Conservation (phyloP, 2,329 filamentous ascomycete genomes). For the Fusarium graminum region DNA sequence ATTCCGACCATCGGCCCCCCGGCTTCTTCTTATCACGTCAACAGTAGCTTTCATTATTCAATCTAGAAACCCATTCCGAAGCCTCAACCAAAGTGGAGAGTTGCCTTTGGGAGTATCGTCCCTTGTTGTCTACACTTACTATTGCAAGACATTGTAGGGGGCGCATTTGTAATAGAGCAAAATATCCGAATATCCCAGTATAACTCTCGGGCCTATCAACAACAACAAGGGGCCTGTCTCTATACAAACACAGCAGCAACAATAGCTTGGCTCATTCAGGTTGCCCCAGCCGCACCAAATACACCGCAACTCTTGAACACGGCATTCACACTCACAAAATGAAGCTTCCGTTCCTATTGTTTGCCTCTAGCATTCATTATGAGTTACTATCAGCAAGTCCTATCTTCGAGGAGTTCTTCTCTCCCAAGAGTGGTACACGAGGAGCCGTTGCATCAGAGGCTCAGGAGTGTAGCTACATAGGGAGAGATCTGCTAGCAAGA, state of each 20-base stretch:
- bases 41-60: neutral
- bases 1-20: slow-evolving; percentile 28
- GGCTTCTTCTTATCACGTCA: slow-evolving; percentile 40
- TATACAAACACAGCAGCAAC: neutral
- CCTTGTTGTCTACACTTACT: slow-evolving; percentile 2
- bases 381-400: slow-evolving; percentile 25
- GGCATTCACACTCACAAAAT: neutral
- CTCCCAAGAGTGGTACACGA: slow-evolving; percentile 37
- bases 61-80: too few relatives aligned
- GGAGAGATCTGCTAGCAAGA: slow-evolving; percentile 69
- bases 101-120: neutral
- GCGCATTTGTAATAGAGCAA: neutral
- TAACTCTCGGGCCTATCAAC: neutral
- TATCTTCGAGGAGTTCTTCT: slow-evolving; percentile 27
- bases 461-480: slow-evolving; percentile 76
- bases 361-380: slow-evolving; percentile 29
- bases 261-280: too few relatives aligned
- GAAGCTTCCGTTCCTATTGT: slow-evolving; percentile 20
- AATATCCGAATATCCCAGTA: neutral
- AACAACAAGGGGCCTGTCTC: neutral
- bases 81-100: neutral
- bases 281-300: too few relatives aligned
- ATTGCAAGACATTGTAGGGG: too few relatives aligned
- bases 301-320: neutral
- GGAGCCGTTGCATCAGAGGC: slow-evolving; percentile 81